Conservation (phyloP, 176 grass and related monocot species). For the Hsuehochloa calcarea region DNA sequence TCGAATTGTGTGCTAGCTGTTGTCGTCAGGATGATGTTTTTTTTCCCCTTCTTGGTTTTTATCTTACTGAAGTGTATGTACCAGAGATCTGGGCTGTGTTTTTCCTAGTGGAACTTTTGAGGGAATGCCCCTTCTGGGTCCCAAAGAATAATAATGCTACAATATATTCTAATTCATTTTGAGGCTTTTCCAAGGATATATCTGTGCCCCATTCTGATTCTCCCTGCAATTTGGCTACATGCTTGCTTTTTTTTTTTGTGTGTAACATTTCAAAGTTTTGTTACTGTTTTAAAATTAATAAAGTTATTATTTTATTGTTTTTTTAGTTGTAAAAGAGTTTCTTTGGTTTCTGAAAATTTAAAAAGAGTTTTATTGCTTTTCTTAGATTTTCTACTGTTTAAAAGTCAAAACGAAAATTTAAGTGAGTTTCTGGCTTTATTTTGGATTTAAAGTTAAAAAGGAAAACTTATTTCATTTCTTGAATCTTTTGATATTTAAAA, state of each 20-base stretch:
- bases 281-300: no score
- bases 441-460: no score
- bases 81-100: conserved; percentile 64
- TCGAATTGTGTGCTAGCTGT: conserved; percentile 57
- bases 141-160: conserved; percentile 52
- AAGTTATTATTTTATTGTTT: no score
- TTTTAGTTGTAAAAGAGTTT: no score
- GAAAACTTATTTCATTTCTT: no score
- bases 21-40: conserved; percentile 45
- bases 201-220: conserved; percentile 37
- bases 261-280: no score
- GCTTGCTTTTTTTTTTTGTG: neutral
- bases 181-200: neutral
- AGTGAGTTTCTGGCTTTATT: no score
- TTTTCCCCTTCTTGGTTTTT: conserved; percentile 19
- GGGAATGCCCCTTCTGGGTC: conserved; percentile 37
- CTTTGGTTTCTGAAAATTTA: no score
- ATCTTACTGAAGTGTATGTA: conserved; percentile 68
- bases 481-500: no score
- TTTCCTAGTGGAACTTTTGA: conserved; percentile 61
- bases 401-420: no score
- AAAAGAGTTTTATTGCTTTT: no score
- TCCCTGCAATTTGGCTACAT: conserved; percentile 24
- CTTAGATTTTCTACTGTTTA: no score
- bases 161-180: conserved; percentile 58